Percentiles rank a stretch among this genome's conserved stretches.
phyloP scores from a whole-genome alignment of 371 early-diverging fungal genomes.

The Mucor saturninus region DNA sequence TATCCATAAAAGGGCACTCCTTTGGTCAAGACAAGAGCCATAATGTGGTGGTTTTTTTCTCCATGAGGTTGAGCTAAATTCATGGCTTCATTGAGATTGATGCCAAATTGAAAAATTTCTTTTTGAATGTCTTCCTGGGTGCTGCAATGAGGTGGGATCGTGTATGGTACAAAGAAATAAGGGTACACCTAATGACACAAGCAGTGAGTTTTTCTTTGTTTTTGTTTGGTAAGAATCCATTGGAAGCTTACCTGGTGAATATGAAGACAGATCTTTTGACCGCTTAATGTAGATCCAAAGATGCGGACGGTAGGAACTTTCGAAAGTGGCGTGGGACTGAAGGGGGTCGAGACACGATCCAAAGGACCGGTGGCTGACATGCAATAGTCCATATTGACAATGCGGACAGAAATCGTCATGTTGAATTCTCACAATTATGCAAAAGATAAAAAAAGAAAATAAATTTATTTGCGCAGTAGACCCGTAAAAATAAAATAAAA shows the following conservation, averaged over 20 bases:
- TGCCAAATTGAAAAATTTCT: conserved; percentile 68
- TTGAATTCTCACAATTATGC: not conserved
- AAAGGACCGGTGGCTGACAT: conserved; percentile 61
- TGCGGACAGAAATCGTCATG: conserved; percentile 56
- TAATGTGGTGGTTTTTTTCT: conserved; percentile 58
- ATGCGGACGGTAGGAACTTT: conserved; percentile 81
- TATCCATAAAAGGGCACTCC: conserved; percentile 91
- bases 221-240: too few species aligned
- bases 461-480: not conserved
- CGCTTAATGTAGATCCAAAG: conserved; percentile 76
- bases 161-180: conserved; percentile 76
- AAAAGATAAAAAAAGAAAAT: not conserved
- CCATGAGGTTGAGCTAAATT: conserved; percentile 46
- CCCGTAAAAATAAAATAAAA: too few species aligned
- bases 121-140: conserved; percentile 33
- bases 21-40: conserved; percentile 71
- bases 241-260: conserved; percentile 66
- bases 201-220: too few species aligned
- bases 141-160: conserved; percentile 26
- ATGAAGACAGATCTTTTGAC: conserved; percentile 82
- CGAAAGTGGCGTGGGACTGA: conserved; percentile 34
- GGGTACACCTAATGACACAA: conserved; percentile 62
- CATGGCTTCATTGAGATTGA: conserved; percentile 76
- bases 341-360: conserved; percentile 50
- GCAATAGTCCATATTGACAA: conserved; percentile 70